Percentiles rank a stretch among this genome's conserved stretches.
Evolutionary conservation across 768 basidiomycete genomes (phyloP).

Genomic region (Kwoniella botswanensis): DNA sequence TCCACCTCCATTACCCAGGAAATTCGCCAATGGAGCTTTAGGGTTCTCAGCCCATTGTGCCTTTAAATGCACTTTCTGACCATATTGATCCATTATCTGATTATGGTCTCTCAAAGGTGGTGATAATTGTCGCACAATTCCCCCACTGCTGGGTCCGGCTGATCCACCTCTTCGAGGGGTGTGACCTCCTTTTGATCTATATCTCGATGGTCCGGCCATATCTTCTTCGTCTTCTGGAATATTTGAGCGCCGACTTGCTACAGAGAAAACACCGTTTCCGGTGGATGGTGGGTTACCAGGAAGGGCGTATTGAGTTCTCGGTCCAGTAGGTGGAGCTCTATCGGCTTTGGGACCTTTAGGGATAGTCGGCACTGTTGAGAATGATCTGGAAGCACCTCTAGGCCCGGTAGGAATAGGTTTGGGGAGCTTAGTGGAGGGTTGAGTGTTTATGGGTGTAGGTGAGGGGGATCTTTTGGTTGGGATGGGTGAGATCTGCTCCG

Average conservation of each 20-base stretch:
- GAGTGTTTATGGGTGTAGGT: conserved; percentile 3
- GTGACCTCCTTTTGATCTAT: conserved; percentile 8
- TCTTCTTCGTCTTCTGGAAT: conserved; percentile 19
- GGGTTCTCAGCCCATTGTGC: conserved; percentile 61
- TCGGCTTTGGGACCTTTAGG: conserved; percentile 36
- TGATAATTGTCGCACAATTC: conserved; percentile 8
- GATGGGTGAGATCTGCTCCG: background rate
- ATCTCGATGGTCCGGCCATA: conserved; percentile 26
- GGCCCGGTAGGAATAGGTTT: conserved; percentile 46
- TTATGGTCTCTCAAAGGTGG: conserved; percentile 27
- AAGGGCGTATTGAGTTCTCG: conserved; percentile 11
- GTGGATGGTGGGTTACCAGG: background rate
- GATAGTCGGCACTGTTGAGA: background rate
- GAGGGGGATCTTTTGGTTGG: conserved; percentile 14
- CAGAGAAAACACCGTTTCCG: background rate
- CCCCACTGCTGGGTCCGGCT: background rate
- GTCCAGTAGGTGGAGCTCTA: conserved; percentile 35
- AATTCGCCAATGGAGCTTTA: conserved; percentile 65
- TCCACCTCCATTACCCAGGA: conserved; percentile 43
- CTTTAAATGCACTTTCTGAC: conserved; percentile 41
- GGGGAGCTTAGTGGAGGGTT: conserved; percentile 17
- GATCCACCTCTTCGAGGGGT: conserved; percentile 3
- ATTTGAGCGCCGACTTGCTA: background rate
- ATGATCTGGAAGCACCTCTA: background rate
- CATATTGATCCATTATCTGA: conserved; percentile 39